These are phyloP conservation scores for Plasmodium vinckei DNA, from an alignment of 169 alveolate genomes.

Conservation along the genomic window DNA sequence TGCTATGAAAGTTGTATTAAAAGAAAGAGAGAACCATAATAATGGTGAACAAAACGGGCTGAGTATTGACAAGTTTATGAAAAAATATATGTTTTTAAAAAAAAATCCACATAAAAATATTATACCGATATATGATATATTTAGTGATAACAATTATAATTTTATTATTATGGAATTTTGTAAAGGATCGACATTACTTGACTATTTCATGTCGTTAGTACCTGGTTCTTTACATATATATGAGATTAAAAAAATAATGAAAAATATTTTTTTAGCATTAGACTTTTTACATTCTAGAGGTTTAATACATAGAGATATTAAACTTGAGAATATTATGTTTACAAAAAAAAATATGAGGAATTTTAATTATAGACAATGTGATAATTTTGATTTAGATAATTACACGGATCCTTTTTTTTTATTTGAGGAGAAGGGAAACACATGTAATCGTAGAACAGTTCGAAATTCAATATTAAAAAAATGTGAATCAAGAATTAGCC, in stretches of 20 bases:
- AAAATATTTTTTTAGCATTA: constrained; percentile 77
- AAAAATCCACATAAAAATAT: constrained; percentile 42
- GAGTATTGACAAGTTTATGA: background rate
- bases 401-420: too few species aligned
- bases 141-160: constrained; percentile 15
- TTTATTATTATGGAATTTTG: constrained; percentile 62
- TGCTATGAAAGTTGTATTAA: constrained; percentile 64
- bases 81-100: constrained; percentile 60
- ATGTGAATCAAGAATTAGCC: too few species aligned
- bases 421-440: too few species aligned
- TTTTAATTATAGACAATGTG: constrained; percentile 22
- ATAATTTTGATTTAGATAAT: background rate
- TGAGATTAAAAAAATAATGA: constrained; percentile 77
- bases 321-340: constrained; percentile 79
- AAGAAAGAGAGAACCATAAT: constrained; percentile 11
- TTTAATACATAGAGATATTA: constrained; percentile 77
- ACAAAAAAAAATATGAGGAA: constrained; percentile 23
- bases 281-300: constrained; percentile 80
- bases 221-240: constrained; percentile 73
- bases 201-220: constrained; percentile 67
- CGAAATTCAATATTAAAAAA: too few species aligned
- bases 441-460: too few species aligned
- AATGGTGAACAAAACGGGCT: background rate
- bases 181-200: constrained; percentile 62
- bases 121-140: constrained; percentile 62